Evolutionary conservation across 768 basidiomycete genomes (phyloP).

Genomic region (Termitomyces sp.): DNA sequence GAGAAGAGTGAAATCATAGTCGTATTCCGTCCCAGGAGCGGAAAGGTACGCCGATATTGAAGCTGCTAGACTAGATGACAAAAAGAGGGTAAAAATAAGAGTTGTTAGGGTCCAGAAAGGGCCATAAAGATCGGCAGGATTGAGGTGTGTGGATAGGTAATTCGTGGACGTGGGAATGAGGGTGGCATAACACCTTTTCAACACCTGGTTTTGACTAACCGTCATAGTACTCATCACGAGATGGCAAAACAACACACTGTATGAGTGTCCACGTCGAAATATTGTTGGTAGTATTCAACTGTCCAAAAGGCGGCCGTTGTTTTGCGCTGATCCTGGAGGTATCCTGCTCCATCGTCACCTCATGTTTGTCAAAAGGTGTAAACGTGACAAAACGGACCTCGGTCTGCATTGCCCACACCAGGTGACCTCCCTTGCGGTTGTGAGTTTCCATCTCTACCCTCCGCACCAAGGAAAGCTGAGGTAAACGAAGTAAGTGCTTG

Average conservation of each 20-base stretch:
- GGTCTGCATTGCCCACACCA: slow-evolving; percentile 47
- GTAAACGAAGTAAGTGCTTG: background rate
- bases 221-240: background rate
- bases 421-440: slow-evolving; percentile 28
- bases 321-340: slow-evolving; percentile 54
- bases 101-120: slow-evolving; percentile 99
- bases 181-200: slow-evolving; percentile 74
- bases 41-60: slow-evolving; percentile 88
- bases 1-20: slow-evolving; percentile 85
- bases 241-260: slow-evolving; percentile 39
- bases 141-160: slow-evolving; percentile 60
- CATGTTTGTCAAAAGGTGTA: background rate
- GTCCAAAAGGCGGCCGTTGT: slow-evolving; percentile 67
- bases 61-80: slow-evolving; percentile 88
- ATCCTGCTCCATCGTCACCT: slow-evolving; percentile 40
- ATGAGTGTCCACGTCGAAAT: slow-evolving; percentile 86
- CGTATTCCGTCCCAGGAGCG: slow-evolving; percentile 47
- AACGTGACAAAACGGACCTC: slow-evolving; percentile 35
- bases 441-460: slow-evolving; percentile 23
- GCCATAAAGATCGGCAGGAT: slow-evolving; percentile 77
- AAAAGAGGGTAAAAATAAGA: slow-evolving; percentile 87
- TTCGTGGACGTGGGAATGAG: slow-evolving; percentile 68
- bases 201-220: slow-evolving; percentile 40
- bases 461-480: slow-evolving; percentile 56
- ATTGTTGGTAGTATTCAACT: slow-evolving; percentile 81